These are phyloP conservation scores for Boletus barrowsii DNA, from an alignment of 768 basidiomycete species.

Conservation along the genomic window DNA sequence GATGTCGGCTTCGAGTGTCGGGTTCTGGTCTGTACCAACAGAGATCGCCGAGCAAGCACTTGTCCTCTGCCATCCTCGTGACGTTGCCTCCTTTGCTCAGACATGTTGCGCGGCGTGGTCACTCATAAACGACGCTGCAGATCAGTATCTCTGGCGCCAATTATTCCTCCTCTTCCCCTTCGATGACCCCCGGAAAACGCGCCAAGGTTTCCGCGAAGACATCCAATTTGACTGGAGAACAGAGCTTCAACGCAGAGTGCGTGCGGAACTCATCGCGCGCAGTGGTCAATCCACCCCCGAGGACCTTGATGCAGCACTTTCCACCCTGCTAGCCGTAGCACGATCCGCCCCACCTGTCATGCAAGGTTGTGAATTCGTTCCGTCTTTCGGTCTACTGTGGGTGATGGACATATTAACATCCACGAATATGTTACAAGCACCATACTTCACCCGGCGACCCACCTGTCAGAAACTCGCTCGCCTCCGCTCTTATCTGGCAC, in stretches of 20 bases:
- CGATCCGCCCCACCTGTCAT: slow-evolving; percentile 33
- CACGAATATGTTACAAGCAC: slow-evolving; percentile 35
- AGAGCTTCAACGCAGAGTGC: slow-evolving; percentile 41
- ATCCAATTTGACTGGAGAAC: slow-evolving; percentile 32
- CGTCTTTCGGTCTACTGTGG: slow-evolving; percentile 47
- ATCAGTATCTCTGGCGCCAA: slow-evolving; percentile 67
- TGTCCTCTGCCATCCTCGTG: slow-evolving; percentile 50
- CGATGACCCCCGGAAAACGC: slow-evolving; percentile 57
- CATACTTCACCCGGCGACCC: slow-evolving; percentile 2
- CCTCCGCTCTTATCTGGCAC: slow-evolving; percentile 48
- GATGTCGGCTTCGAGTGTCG: slow-evolving; percentile 2
- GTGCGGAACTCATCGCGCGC: slow-evolving; percentile 35
- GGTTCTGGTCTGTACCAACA: slow-evolving; percentile 33
- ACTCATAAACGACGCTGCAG: slow-evolving; percentile 47
- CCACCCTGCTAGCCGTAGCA: slow-evolving; percentile 41
- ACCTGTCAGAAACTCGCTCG: slow-evolving; percentile 38
- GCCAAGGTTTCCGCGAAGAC: slow-evolving; percentile 10
- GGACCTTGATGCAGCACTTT: slow-evolving; percentile 35
- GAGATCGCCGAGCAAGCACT: slow-evolving; percentile 64
- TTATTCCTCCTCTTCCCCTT: slow-evolving; percentile 58
- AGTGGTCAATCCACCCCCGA: slow-evolving; percentile 15
- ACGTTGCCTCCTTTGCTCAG: slow-evolving; percentile 57
- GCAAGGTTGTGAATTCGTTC: slow-evolving; percentile 17
- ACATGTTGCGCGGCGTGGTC: slow-evolving; percentile 48
- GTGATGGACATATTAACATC: slow-evolving; percentile 39